Evolutionary conservation across 2,329 filamentous ascomycete genomes (phyloP).

Genomic region (Pseudogymnoascus sp.): DNA sequence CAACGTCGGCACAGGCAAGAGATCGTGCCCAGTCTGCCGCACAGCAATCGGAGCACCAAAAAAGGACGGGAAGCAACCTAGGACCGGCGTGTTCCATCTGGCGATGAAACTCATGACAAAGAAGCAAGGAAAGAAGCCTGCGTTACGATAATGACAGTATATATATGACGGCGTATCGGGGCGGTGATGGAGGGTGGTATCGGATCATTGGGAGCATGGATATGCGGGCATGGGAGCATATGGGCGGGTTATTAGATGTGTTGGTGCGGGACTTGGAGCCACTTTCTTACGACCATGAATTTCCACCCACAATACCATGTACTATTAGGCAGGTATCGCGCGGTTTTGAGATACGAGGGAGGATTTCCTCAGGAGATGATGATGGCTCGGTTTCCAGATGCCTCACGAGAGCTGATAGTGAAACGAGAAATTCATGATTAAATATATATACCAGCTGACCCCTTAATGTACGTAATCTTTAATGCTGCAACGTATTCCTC

Average conservation of each 20-base stretch:
- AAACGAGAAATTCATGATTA: neutral
- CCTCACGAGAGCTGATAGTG: neutral
- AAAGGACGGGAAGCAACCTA: conserved; percentile 29
- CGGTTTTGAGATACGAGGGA: neutral
- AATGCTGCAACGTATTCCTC: conserved; percentile 46
- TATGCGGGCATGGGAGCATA: neutral
- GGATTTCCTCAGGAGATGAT: neutral
- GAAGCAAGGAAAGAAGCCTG: conserved; percentile 41
- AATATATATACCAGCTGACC: neutral
- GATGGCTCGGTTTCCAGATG: neutral
- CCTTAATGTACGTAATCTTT: neutral
- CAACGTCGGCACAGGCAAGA: conserved; percentile 45
- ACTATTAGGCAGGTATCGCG: neutral
- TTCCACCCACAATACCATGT: neutral
- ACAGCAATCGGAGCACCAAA: conserved; percentile 36
- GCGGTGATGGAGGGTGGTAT: neutral
- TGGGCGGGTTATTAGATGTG: neutral
- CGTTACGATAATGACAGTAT: neutral
- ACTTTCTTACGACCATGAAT: neutral
- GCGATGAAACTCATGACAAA: conserved; percentile 57
- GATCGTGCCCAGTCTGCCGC: conserved; percentile 56
- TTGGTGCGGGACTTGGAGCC: neutral
- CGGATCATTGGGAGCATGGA: neutral
- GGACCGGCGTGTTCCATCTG: conserved; percentile 48
- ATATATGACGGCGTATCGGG: conserved; percentile 2